Evolutionary conservation across 257 asterid genomes (phyloP).

Genomic region (Rauvolfia tetraphylla): DNA sequence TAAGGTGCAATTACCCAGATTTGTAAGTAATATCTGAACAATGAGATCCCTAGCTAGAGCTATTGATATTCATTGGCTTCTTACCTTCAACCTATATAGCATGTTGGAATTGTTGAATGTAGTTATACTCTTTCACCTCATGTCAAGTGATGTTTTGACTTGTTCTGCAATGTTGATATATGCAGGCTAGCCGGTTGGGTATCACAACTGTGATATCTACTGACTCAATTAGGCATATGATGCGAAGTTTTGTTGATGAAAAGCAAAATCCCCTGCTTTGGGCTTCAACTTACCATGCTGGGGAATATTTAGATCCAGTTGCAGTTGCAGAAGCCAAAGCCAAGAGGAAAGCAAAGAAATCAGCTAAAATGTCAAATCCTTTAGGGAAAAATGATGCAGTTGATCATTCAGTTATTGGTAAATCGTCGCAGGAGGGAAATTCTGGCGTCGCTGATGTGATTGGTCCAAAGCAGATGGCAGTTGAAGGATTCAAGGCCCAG

Average conservation of each 20-base stretch:
- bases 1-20: neutral
- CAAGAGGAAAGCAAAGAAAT: slow-evolving; percentile 82
- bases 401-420: slow-evolving; percentile 32
- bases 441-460: slow-evolving; percentile 48
- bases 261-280: slow-evolving; percentile 89
- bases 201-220: slow-evolving; percentile 95
- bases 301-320: slow-evolving; percentile 85
- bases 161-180: slow-evolving; percentile 7
- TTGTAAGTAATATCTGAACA: neutral
- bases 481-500: slow-evolving; percentile 97
- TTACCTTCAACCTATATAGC: neutral
- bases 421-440: slow-evolving; percentile 39
- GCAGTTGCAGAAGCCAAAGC: slow-evolving; percentile 91
- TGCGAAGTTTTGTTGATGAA: slow-evolving; percentile 96
- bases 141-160: slow-evolving; percentile 4
- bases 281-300: slow-evolving; percentile 99
- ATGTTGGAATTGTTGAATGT: neutral
- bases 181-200: slow-evolving; percentile 97
- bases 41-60: neutral
- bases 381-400: slow-evolving; percentile 37
- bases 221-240: slow-evolving; percentile 99
- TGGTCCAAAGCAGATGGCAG: slow-evolving; percentile 88
- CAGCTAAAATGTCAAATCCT: slow-evolving; percentile 49
- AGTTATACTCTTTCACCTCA: neutral
- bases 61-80: neutral